Evolutionary conservation across 1,284 basidiomycete species (phyloP).

Genomic region (Laetiporus sulphureus): DNA sequence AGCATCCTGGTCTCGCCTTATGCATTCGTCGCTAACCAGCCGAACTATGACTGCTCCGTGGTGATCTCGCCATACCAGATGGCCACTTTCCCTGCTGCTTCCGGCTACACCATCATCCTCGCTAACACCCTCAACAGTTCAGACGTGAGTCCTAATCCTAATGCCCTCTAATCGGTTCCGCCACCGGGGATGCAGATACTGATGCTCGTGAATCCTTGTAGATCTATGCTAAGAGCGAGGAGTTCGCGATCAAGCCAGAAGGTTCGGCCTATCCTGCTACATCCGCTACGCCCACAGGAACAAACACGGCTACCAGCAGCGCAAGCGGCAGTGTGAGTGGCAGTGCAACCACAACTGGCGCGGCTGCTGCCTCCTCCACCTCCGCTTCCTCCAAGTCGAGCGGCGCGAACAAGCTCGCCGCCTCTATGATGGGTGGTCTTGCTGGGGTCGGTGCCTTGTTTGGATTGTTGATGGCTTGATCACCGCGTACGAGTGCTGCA

Average conservation of each 20-base stretch:
- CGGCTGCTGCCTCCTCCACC: constrained; percentile 11
- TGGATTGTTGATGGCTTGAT: neutral
- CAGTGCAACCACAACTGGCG: constrained; percentile 19
- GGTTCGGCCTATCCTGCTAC: constrained; percentile 56
- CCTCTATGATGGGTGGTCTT: neutral
- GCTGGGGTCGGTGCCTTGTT: neutral
- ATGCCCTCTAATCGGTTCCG: no score
- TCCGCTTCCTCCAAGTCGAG: neutral
- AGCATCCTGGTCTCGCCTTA: constrained; percentile 26
- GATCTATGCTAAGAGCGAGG: constrained; percentile 54
- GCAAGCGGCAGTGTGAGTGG: no score
- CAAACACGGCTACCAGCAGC: constrained; percentile 18
- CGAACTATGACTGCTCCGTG: constrained; percentile 57
- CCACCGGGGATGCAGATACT: neutral
- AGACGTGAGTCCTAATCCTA: constrained; percentile 44
- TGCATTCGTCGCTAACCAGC: constrained; percentile 42
- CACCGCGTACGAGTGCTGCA: no score
- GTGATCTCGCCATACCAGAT: constrained; percentile 42
- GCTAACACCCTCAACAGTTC: constrained; percentile 51
- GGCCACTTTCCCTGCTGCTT: constrained; percentile 32
- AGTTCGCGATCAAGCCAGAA: constrained; percentile 62
- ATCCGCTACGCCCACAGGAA: constrained; percentile 28
- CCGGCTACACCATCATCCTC: constrained; percentile 52
- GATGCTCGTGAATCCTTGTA: constrained; percentile 22
- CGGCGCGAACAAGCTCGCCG: neutral